A percentile compares a stretch with the other conserved stretches of the same genome.
phyloP scores from a whole-genome alignment of 2,329 filamentous ascomycete species.

The Botrytis fabae region DNA sequence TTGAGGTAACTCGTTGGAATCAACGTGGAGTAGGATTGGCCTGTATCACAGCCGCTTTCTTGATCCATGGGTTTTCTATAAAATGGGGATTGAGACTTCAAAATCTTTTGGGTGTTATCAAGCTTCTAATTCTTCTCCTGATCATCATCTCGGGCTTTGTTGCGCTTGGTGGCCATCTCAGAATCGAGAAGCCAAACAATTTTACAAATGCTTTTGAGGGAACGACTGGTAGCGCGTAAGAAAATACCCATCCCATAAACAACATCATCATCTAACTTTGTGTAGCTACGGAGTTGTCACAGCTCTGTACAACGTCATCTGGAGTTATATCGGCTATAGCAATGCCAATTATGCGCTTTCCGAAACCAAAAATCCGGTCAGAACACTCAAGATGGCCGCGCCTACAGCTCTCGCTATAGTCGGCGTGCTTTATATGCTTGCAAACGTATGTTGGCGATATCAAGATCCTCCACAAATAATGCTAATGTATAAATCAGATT shows the following conservation, averaged over 20 bases:
- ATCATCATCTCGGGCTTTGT: slow-evolving; percentile 59
- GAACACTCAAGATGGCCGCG: slow-evolving; percentile 65
- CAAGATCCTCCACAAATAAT: background rate
- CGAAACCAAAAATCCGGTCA: slow-evolving; percentile 65
- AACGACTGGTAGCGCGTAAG: slow-evolving; percentile 61
- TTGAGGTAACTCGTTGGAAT: slow-evolving; percentile 65
- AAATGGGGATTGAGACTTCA: slow-evolving; percentile 68
- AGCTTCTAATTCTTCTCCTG: slow-evolving; percentile 64
- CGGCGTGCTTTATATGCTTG: slow-evolving; percentile 63
- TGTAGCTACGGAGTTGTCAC: slow-evolving; percentile 60
- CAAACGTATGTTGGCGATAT: slow-evolving; percentile 51
- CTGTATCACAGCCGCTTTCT: slow-evolving; percentile 63
- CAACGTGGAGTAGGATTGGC: slow-evolving; percentile 66
- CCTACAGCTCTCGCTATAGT: slow-evolving; percentile 59
- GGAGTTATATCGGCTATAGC: slow-evolving; percentile 67
- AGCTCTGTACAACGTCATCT: slow-evolving; percentile 71
- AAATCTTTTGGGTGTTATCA: slow-evolving; percentile 65
- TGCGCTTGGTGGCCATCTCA: slow-evolving; percentile 60
- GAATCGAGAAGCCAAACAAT: slow-evolving; percentile 62
- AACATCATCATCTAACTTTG: background rate
- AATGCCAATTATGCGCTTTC: slow-evolving; percentile 67
- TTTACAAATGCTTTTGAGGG: slow-evolving; percentile 65
- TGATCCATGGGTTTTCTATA: slow-evolving; percentile 63
- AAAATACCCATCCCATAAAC: background rate
- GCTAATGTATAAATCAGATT: slow-evolving; percentile 42